Conservation (phyloP, 2,329 filamentous ascomycete genomes). For the Cercospora nicotianae region DNA sequence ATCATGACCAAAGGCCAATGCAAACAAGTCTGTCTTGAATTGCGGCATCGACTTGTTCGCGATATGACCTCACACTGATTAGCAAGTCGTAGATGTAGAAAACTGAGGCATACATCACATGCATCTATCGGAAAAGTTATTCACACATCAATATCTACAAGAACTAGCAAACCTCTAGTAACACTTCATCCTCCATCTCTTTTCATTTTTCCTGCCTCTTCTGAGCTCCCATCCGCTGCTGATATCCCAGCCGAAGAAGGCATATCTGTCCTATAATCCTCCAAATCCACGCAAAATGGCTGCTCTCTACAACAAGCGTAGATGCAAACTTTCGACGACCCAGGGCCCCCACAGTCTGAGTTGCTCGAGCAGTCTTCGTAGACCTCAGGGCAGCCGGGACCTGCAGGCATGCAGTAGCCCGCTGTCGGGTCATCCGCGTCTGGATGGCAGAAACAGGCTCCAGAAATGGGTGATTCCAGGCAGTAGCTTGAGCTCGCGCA, state of each 20-base stretch:
- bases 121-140: no score
- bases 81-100: no score
- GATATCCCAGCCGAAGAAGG: not conserved
- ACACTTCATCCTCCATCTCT: not conserved
- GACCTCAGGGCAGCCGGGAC: constrained; percentile 19
- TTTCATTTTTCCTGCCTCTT: not conserved
- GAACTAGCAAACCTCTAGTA: not conserved
- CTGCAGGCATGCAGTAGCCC: constrained; percentile 25
- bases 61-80: no score
- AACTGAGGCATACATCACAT: no score
- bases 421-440: constrained; percentile 19
- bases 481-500: constrained; percentile 22
- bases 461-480: constrained; percentile 16
- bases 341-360: constrained; percentile 19
- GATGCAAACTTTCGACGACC: constrained; percentile 17
- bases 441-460: constrained; percentile 23
- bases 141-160: not conserved
- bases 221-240: not conserved
- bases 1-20: no score
- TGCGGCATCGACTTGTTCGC: no score
- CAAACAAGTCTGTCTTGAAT: no score
- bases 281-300: constrained; percentile 26
- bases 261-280: constrained; percentile 16
- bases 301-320: constrained; percentile 24
- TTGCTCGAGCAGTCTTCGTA: constrained; percentile 25